phyloP scores from a whole-genome alignment of 2,329 filamentous ascomycete genomes.

The Albifimbria verrucaria region DNA sequence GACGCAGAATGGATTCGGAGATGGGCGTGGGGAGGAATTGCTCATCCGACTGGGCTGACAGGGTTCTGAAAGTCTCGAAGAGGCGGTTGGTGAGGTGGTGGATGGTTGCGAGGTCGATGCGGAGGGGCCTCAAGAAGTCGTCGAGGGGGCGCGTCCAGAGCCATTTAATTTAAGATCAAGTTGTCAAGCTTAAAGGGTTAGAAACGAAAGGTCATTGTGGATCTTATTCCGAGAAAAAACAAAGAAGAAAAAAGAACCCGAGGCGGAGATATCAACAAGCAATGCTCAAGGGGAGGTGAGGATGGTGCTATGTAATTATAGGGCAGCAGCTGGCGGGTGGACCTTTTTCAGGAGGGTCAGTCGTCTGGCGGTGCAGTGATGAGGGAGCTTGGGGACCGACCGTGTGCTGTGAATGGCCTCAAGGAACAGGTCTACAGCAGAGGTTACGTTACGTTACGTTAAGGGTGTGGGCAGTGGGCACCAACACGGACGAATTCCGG shows the following conservation, averaged over 20 bases:
- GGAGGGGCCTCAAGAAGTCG: conserved; percentile 50
- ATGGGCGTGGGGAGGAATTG: conserved; percentile 62
- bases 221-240: not conserved
- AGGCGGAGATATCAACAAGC: not conserved
- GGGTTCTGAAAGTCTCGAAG: conserved; percentile 40
- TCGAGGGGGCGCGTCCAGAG: conserved; percentile 19
- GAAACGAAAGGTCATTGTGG: not conserved
- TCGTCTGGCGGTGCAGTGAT: too few relatives aligned
- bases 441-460: not conserved
- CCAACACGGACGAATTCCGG: not conserved
- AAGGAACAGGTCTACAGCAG: too few relatives aligned
- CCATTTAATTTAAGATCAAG: conserved; percentile 18
- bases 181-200: not conserved
- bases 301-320: too few relatives aligned
- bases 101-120: conserved; percentile 43
- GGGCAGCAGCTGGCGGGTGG: too few relatives aligned
- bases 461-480: not conserved
- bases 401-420: too few relatives aligned
- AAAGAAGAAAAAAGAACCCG: not conserved
- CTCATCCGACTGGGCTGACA: conserved; percentile 49
- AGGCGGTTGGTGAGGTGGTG: conserved; percentile 46
- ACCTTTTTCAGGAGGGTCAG: too few relatives aligned
- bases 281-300: too few relatives aligned
- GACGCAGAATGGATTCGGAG: conserved; percentile 54
- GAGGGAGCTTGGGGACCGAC: too few relatives aligned